phyloP scores from a whole-genome alignment of 805 yeast genomes.

The Saturnispora hagleri region DNA sequence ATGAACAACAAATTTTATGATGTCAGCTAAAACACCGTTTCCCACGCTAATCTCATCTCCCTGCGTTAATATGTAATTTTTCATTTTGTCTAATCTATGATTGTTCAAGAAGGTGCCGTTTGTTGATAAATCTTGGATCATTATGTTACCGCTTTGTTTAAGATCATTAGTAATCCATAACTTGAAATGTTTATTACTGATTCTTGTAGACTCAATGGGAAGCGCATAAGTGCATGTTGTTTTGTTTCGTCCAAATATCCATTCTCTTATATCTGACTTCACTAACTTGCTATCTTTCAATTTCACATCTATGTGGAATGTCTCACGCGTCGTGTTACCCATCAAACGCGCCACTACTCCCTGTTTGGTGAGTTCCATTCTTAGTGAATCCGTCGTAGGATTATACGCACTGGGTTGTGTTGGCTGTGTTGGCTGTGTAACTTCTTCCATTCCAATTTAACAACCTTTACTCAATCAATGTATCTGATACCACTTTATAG shows the following conservation, averaged over 20 bases:
- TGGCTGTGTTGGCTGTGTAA: constrained; percentile 29
- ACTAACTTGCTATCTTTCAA: constrained; percentile 8
- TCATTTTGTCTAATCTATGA: constrained; percentile 59
- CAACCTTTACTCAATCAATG: neutral
- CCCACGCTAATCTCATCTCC: constrained; percentile 95
- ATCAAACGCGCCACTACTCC: constrained; percentile 31
- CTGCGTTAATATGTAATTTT: constrained; percentile 73
- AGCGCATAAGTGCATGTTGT: constrained; percentile 53
- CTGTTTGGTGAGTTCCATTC: constrained; percentile 20
- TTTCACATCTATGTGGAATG: constrained; percentile 26
- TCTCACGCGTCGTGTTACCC: constrained; percentile 24
- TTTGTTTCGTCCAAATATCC: constrained; percentile 59
- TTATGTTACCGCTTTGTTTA: constrained; percentile 20
- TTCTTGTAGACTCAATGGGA: constrained; percentile 48
- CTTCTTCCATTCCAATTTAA: constrained; percentile 1
- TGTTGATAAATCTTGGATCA: constrained; percentile 73
- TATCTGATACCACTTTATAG: neutral
- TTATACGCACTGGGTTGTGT: constrained; percentile 29
- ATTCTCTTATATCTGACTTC: constrained; percentile 18
- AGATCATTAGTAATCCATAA: constrained; percentile 41
- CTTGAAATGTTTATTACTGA: constrained; percentile 64
- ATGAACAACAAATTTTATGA: constrained; percentile 41
- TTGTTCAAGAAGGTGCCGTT: constrained; percentile 89
- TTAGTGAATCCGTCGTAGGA: constrained; percentile 19
- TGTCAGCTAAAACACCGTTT: constrained; percentile 69